Base-by-base conservation (phyloP, 2,329 filamentous ascomycete genomes). In the Sporothrix euskadiensis region DNA sequence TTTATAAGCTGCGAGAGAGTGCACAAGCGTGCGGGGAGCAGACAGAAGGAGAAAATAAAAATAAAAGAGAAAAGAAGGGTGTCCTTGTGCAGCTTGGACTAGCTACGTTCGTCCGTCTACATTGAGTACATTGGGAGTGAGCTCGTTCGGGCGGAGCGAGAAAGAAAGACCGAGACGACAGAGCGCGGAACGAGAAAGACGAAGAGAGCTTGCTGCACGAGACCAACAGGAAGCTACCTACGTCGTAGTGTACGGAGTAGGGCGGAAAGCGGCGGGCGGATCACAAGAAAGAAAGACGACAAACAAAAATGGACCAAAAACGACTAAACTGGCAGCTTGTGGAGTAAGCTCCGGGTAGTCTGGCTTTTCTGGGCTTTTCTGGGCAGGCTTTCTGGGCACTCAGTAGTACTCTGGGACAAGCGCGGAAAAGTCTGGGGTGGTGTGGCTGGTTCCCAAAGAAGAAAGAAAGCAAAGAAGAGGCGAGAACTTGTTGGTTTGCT, bases 151-250 rank as follows among this genome's bases (percentile, higher is more conserved):
- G 57, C 14, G 57, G 57, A 61, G 19, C 22, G 9, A 63, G 6
- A 39, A 44, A 63, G 12, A 26, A 47, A 14, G 39, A 47, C 39
- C 16, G 7, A 41, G 35, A 39, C 19, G 14, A 2, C 16, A 19
- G 35, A 35, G 32, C 1, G 6, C 12, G 16, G 39, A 35, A 22
- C 1, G 22, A 26, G 10, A 14, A 16, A 35, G 32, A 69, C 26
- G 26, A 26, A 26, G 26, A 52, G 26, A 52, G 41, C 26, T 26
- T 35, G 47, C 26, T 69, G 65, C 65, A 69, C 65, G 65, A n/a
- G 65, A 69, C 65, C 44, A 69, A 66, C 39, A 66, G 26, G 26
- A 35, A 69, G 44, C 65, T 69, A 66, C 30, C 4, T 57, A 30
- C 9, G 22, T 26, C 10, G 61, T 65, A 14, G 35, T n/a, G 47